Percentiles rank a stretch among this genome's conserved stretches.
These are phyloP conservation scores for Mortierella sp. DNA, from an alignment of 371 early-diverging fungal genomes.

Conservation along the genomic window DNA sequence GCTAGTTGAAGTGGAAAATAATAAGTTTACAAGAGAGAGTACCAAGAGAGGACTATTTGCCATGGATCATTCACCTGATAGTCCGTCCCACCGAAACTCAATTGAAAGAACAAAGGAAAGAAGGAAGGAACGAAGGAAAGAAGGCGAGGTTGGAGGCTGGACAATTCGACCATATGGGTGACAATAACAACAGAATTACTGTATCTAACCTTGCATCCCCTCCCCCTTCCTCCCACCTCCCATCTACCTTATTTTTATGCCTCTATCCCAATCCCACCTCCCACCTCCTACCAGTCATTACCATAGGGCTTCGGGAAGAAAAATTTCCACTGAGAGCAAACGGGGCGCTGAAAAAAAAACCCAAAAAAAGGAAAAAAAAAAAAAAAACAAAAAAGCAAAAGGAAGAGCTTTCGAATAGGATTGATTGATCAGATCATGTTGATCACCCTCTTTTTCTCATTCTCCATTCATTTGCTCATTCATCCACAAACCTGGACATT, in stretches of 20 bases:
- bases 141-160: background rate
- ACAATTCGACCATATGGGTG: background rate
- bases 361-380: slow-evolving; percentile 3
- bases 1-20: background rate
- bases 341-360: slow-evolving; percentile 5
- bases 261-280: slow-evolving; percentile 1
- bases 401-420: slow-evolving; percentile 3
- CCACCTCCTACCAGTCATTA: slow-evolving; percentile 8
- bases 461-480: background rate
- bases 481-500: background rate
- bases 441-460: background rate
- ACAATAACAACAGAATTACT: slow-evolving; percentile 1
- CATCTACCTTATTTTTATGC: slow-evolving; percentile 3
- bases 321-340: slow-evolving; percentile 22
- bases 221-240: background rate
- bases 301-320: slow-evolving; percentile 35
- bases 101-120: background rate
- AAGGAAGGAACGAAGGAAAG: background rate
- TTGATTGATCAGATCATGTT: slow-evolving; percentile 14
- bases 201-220: background rate
- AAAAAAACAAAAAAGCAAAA: background rate
- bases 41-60: background rate
- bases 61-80: background rate
- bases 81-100: background rate
- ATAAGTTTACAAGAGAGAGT: background rate